Evolutionary conservation across 23 red algal genomes (phyloP), one percentile per base, ranked within the genome.

Genomic region (Gracilaria caudata): DNA sequence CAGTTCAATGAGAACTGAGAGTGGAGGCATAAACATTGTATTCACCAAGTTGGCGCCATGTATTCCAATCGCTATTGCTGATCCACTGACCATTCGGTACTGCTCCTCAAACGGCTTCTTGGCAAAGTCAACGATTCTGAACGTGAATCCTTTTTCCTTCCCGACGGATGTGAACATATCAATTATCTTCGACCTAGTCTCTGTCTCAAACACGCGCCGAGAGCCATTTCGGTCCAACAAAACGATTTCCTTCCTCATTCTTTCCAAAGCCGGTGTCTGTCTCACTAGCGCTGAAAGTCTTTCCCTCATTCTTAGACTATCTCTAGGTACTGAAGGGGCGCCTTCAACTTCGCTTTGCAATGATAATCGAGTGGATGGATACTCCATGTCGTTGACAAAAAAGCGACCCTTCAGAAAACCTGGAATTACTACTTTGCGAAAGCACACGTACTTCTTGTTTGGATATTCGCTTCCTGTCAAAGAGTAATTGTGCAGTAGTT

Each of bases 11-110:
- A 97, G 59, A 39, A 92, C 94, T n/a, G 88, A 39, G 24, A 86
- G 74, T 30, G 94, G 77, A 51, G 89, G 89, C 94, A 93, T 93
- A 58, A 97, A 97, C 81, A 91, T 91, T 41, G 82, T 71, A 51
- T 97, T 97, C 23, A 93, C 90, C 86, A 97, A 63, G 56, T 97
- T 92, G 25, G 94, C 94, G 16, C 94, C 94, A 35, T 97, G 94
- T 57, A 97, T 86, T n/a, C 94, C 90, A 44, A 97, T 86, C 14
- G 90, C 94, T 39, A 97, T 93, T 11, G 88, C 65, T 5, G 77
- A 83, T 44, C 51, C 77, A 54, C 41, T 80, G 73, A 93, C 88
- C 40, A 82, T 70, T 41, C 73, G 45, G 37, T 89, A 86, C 43
- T 93, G 89, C 46, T 97, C 82, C 26, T 65, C 36, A 58, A 93